Evolutionary conservation across 352 stramenopile species (phyloP).

Genomic region (Globisporangium ultimum): DNA sequence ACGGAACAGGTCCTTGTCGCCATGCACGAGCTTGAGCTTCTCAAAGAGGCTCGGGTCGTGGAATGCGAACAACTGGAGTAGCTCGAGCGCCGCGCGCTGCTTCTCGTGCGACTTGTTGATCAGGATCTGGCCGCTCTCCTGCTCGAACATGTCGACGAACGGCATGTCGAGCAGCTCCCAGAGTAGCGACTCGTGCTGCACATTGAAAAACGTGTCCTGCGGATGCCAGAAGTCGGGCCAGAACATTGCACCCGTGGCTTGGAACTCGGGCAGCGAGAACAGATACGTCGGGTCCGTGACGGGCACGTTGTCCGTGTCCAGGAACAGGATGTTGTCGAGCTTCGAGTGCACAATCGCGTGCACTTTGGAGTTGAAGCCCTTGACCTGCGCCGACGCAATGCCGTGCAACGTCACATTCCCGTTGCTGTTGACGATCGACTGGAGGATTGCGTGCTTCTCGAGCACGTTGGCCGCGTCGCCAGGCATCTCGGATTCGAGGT

Average conservation of each 20-base stretch:
- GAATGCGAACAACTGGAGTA: slow-evolving; percentile 62
- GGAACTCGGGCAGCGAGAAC: slow-evolving; percentile 48
- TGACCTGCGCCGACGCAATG: slow-evolving; percentile 12
- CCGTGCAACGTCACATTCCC: too few species aligned
- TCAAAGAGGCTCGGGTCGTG: slow-evolving; percentile 62
- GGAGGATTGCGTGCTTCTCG: slow-evolving; percentile 18
- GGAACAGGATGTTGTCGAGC: slow-evolving; percentile 70
- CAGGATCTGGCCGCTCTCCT: slow-evolving; percentile 76
- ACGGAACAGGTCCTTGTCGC: slow-evolving; percentile 80
- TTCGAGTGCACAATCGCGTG: slow-evolving; percentile 57
- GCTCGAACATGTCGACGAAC: slow-evolving; percentile 79
- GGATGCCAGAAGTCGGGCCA: slow-evolving; percentile 82
- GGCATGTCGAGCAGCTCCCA: slow-evolving; percentile 63
- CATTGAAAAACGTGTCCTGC: slow-evolving; percentile 65
- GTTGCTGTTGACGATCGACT: slow-evolving; percentile 8
- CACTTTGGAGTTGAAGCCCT: slow-evolving; percentile 63
- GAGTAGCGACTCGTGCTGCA: slow-evolving; percentile 53
- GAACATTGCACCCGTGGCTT: slow-evolving; percentile 45
- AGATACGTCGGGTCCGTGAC: slow-evolving; percentile 64
- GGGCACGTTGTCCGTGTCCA: slow-evolving; percentile 69
- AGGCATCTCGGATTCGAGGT: slow-evolving; percentile 29
- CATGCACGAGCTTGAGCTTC: slow-evolving; percentile 52
- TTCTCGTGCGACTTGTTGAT: slow-evolving; percentile 35
- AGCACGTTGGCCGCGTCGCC: slow-evolving; percentile 11
- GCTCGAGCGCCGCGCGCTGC: slow-evolving; percentile 30